Base-by-base conservation (phyloP, 208 protist species). In the Leishmania guyanensis region DNA sequence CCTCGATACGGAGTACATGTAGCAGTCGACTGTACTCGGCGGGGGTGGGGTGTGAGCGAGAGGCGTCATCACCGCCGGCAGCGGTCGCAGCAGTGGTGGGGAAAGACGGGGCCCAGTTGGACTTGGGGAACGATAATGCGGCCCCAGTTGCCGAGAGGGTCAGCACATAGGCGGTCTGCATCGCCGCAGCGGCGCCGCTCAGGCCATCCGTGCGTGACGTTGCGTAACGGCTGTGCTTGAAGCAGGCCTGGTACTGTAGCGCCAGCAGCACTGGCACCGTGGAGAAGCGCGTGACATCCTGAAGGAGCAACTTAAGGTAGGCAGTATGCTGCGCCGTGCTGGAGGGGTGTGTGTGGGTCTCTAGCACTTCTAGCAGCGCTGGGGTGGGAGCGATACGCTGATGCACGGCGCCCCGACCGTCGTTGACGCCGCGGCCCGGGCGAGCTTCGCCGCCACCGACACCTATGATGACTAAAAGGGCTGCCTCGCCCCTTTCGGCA, bases 291-390 rank as follows among this genome's bases (percentile, higher is more conserved):
- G 62, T 46, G 20, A 76, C 72, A 36, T 94, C 84, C 48, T 86
- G 85, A n/a, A 77, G 69, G 36, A 84, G 77, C 50, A 86, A 74
- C 9, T 78, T 84, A 17, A 88, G 77, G 62, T 86, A 90, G 29
- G 10, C 53, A 12, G 76, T 78, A 75, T 92, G 90, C 17, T 80
- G 69, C 72, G 85, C 75, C 8, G 77, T 71, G 62, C 79, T 80
- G 5, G 72, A 66, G 17, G 76, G 72, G 46, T 85, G 86, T 17
- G 89, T 92, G 65, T 89, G 82, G 2, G 77, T 75, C 39, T 86
- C 56, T 53, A 92, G 72, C n/a, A 91, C 36, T 75, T 92, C 89
- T 33, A 92, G 56, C 56, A 92, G 70, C 5, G 78, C 43, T 56
- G 84, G 58, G n/a, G 87, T 88, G 14, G 87, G 83, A 9, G 81